phyloP scores from a whole-genome alignment of 306 rosid species.

The Fragaria vesca region DNA sequence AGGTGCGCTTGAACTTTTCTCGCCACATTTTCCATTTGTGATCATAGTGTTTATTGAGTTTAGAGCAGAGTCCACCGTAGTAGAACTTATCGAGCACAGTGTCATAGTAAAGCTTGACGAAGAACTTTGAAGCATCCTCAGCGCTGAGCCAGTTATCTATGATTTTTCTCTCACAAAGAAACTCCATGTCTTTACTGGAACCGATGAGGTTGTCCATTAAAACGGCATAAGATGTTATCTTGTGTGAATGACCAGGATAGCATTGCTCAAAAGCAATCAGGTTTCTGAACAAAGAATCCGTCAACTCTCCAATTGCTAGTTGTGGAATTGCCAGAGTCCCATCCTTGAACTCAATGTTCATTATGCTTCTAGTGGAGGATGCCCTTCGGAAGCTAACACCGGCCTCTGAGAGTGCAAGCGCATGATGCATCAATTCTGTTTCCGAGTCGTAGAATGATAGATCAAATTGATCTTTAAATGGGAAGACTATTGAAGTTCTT shows the following conservation, averaged over 20 bases:
- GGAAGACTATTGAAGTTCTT: background rate
- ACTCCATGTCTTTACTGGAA: background rate
- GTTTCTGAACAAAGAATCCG: slow-evolving; percentile 6
- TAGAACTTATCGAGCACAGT: slow-evolving; percentile 3
- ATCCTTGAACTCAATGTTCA: background rate
- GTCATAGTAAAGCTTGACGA: slow-evolving; percentile 18
- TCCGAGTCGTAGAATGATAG: background rate
- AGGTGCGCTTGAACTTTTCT: slow-evolving; percentile 1
- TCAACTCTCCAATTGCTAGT: slow-evolving; percentile 11
- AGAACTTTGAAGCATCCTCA: background rate
- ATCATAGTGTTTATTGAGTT: background rate
- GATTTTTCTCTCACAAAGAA: background rate
- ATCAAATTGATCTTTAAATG: background rate
- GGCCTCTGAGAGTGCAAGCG: background rate
- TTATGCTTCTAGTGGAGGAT: background rate
- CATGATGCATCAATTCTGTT: background rate
- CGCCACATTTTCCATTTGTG: background rate
- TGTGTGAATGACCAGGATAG: background rate
- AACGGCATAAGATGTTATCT: slow-evolving; percentile 21
- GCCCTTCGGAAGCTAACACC: background rate
- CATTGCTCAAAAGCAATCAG: slow-evolving; percentile 21
- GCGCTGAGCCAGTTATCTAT: slow-evolving; percentile 7
- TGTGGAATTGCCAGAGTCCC: slow-evolving; percentile 14
- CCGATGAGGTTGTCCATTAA: slow-evolving; percentile 17
- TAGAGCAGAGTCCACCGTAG: background rate